A percentile compares a stretch with the other conserved stretches of the same genome.
Evolutionary conservation across 768 basidiomycete species (phyloP).

Genomic region (Gloeopeniophorella convolvens): DNA sequence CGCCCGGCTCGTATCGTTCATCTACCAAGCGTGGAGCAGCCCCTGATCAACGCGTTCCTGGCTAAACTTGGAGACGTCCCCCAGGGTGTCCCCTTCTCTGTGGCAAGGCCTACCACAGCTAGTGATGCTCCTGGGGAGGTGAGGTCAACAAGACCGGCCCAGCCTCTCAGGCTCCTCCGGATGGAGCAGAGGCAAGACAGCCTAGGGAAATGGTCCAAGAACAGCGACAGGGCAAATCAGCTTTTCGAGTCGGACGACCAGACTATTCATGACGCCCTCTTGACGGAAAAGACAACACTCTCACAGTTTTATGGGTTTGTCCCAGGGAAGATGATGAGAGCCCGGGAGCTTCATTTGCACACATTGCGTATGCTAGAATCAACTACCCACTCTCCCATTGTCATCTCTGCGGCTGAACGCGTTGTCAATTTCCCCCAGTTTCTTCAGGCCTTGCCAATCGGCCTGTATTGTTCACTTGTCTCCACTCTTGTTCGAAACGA

Average conservation of each 20-base stretch:
- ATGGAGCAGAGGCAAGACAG: constrained; percentile 38
- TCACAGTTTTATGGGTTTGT: constrained; percentile 72
- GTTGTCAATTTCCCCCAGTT: constrained; percentile 59
- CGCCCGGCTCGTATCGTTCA: constrained; percentile 60
- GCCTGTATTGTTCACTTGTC: constrained; percentile 58
- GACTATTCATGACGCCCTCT: constrained; percentile 51
- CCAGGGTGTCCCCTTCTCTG: constrained; percentile 29
- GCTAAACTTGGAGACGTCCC: constrained; percentile 36
- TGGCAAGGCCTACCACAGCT: constrained; percentile 34
- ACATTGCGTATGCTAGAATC: constrained; percentile 43
- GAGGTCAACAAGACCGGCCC: constrained; percentile 7
- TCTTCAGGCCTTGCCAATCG: constrained; percentile 56
- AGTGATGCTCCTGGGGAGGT: constrained; percentile 1
- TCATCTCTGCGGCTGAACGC: constrained; percentile 47
- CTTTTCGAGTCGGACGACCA: constrained; percentile 48
- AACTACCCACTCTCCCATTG: constrained; percentile 31
- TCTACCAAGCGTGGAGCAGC: constrained; percentile 50
- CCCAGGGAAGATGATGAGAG: constrained; percentile 57
- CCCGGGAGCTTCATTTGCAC: constrained; percentile 56
- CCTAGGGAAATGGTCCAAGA: constrained; percentile 40
- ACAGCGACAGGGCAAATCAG: constrained; percentile 40
- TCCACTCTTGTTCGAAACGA: constrained; percentile 50
- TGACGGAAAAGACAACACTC: constrained; percentile 65
- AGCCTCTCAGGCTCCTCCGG: constrained; percentile 38
- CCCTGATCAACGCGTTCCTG: constrained; percentile 53